Percentiles rank a stretch among this genome's conserved stretches.
phyloP scores from a whole-genome alignment of 75 land plant species.

The Adiantum capillusveneris region DNA sequence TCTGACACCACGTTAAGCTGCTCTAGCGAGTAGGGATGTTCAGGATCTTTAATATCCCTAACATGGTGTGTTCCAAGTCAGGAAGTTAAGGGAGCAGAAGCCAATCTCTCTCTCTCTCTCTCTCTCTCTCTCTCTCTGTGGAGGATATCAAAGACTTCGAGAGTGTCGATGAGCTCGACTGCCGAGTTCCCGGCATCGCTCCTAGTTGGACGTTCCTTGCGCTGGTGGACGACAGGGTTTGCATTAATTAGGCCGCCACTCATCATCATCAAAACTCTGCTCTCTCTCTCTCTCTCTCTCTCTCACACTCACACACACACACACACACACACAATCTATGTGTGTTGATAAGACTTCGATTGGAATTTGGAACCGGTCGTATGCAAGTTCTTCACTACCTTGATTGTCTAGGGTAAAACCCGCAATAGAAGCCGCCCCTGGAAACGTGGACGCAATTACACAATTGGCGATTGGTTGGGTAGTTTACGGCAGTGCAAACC shows the following conservation, averaged over 20 bases:
- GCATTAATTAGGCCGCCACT: constrained; percentile 51
- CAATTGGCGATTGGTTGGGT: too few species aligned
- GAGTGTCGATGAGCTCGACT: constrained; percentile 60
- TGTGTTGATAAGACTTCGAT: too few species aligned
- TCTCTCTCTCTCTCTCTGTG: background rate
- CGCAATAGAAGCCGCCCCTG: too few species aligned
- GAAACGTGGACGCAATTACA: too few species aligned
- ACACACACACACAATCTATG: too few species aligned
- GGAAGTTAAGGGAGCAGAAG: background rate
- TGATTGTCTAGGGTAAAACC: too few species aligned
- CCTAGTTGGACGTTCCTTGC: constrained; percentile 55
- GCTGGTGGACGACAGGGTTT: constrained; percentile 81
- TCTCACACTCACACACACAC: too few species aligned
- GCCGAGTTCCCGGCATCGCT: constrained; percentile 37
- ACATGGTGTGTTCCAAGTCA: constrained; percentile 40
- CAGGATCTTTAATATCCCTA: constrained; percentile 92
- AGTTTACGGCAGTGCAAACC: too few species aligned
- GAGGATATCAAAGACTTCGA: constrained; percentile 85
- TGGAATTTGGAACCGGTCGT: too few species aligned
- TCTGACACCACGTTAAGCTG: constrained; percentile 89
- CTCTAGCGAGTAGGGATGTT: constrained; percentile 93
- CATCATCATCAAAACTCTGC: too few species aligned
- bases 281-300: too few species aligned
- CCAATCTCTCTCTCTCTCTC: background rate
- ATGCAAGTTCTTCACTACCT: too few species aligned